Base-by-base conservation (phyloP, 2,329 filamentous ascomycete species). In the Blastomyces emzantsi region DNA sequence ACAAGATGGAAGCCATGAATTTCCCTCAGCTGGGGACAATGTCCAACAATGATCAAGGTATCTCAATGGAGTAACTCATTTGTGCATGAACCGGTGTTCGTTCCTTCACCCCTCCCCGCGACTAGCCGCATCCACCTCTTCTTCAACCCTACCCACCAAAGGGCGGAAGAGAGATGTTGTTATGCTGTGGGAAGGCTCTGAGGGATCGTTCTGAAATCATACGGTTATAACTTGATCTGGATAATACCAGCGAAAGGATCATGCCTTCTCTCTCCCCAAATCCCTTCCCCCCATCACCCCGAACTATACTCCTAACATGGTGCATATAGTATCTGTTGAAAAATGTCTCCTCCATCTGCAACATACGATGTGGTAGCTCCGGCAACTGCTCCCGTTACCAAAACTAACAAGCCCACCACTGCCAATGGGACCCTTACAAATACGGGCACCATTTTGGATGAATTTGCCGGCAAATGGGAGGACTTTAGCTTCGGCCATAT, bases 221-320 rank as follows among this genome's bases (percentile, higher is more conserved):
- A 94, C 90, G 90, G 90, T 88, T 82, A 82, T 80, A 91, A 93
- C 90, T 93, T 93, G 90, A 93, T 92, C 90, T 90, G 89, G 90
- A 92, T 93, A 93, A 94, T 94, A 90, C 90, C 89, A 92, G 92
- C 92, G 92, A 92, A 94, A 96, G 92, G 89, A 96, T 94, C 91
- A 95, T 96, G 90, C 90, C 84, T 84, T 83, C 80, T 80, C 78
- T 79, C 75, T 71, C 74, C 74, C 70, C 72, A 68, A 69, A 71
- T 72, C 70, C 67, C 65, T 63, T 69, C 67, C 67, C 3, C 67
- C 15, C 72, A 70, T 78, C 79, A 76, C 73, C 67, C 75, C 73
- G 69, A 67, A 69, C 70, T 68, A 69, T 70, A 49, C 28, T 49
- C 28, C 63, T 66, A 61, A 71, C 67, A 70, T 72, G 19, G 9